Conservation (phyloP, 116 monocot genomes). For the Iris pallida region DNA sequence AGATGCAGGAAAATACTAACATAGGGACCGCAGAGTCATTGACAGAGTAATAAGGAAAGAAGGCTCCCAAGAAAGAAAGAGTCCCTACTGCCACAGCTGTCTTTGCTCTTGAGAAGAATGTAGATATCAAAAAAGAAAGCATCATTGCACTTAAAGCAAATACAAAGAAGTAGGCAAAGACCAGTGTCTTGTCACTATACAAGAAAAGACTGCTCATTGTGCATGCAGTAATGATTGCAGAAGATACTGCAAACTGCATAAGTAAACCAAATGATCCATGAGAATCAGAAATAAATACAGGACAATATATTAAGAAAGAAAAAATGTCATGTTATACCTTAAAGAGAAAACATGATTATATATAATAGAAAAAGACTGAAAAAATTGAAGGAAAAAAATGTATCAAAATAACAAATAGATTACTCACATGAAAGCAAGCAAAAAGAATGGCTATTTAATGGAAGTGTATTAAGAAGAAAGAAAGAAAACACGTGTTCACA, state of each 20-base stretch:
- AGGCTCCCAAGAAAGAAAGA: conserved; percentile 75
- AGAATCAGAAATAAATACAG: neutral
- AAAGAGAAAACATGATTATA: neutral
- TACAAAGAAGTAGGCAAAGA: conserved; percentile 75
- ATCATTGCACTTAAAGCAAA: conserved; percentile 81
- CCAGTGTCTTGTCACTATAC: conserved; percentile 85
- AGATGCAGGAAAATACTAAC: conserved; percentile 37
- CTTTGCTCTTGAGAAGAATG: conserved; percentile 84
- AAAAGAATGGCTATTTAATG: too few relatives aligned
- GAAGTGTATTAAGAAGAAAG: too few relatives aligned
- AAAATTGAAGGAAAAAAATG: neutral
- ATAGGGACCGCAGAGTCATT: conserved; percentile 69
- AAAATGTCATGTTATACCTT: neutral
- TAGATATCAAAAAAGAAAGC: conserved; percentile 79
- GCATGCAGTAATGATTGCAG: conserved; percentile 73
- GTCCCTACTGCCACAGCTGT: conserved; percentile 86
- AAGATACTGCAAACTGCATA: conserved; percentile 86
- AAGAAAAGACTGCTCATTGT: conserved; percentile 83
- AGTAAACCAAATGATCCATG: conserved; percentile 3
- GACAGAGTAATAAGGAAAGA: conserved; percentile 82
- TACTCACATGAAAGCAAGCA: too few relatives aligned
- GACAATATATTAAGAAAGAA: neutral
- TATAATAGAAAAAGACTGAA: neutral
- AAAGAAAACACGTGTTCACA: too few relatives aligned
- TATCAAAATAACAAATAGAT: too few relatives aligned